A percentile compares a stretch with the other conserved stretches of the same genome.
These are phyloP conservation scores for Thalassiosira pacifica DNA, from an alignment of 352 stramenopile genomes.

Conservation along the genomic window DNA sequence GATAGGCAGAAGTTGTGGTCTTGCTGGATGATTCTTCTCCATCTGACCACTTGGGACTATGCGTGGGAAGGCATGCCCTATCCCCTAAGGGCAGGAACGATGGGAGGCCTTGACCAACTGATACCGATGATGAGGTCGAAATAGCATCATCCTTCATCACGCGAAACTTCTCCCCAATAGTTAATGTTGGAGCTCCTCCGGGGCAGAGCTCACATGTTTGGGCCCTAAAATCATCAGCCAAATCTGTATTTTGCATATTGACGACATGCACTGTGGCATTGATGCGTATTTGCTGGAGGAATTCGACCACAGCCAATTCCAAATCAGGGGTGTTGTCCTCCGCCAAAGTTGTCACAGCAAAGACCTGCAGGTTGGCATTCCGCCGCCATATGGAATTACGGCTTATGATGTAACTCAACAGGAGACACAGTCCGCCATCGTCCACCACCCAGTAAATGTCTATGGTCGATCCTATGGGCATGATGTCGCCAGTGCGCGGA, in stretches of 20 bases:
- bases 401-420: constrained; percentile 68
- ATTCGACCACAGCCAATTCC: constrained; percentile 49
- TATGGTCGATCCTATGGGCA: constrained; percentile 66
- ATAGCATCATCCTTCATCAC: constrained; percentile 20
- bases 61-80: constrained; percentile 23
- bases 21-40: neutral
- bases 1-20: neutral
- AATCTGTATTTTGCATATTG: constrained; percentile 46
- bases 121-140: constrained; percentile 15
- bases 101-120: constrained; percentile 19
- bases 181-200: constrained; percentile 21
- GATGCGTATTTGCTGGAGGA: constrained; percentile 63
- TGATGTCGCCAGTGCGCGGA: constrained; percentile 32
- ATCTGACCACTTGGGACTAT: neutral
- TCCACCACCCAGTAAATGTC: constrained; percentile 88
- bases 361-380: constrained; percentile 58
- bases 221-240: constrained; percentile 61
- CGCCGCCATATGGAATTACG: constrained; percentile 45
- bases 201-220: constrained; percentile 15
- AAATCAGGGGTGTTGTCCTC: constrained; percentile 50
- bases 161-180: constrained; percentile 46
- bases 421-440: constrained; percentile 75
- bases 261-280: constrained; percentile 57
- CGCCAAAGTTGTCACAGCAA: constrained; percentile 62
- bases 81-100: constrained; percentile 8